These are phyloP conservation scores for Aphanomyces cochlioides DNA, from an alignment of 352 stramenopile species.

Conservation along the genomic window DNA sequence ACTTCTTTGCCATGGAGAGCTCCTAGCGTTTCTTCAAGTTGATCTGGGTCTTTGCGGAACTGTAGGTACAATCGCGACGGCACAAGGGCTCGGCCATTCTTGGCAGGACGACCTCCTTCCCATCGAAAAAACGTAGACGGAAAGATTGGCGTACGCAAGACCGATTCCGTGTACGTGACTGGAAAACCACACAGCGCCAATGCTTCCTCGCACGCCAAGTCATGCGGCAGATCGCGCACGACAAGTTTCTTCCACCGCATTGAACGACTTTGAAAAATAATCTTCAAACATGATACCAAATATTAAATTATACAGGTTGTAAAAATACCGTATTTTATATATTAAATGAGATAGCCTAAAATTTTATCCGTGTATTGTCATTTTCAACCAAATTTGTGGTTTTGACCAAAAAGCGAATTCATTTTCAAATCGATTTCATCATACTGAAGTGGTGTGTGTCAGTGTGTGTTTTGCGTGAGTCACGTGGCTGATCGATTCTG, in stretches of 20 bases:
- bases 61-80: constrained; percentile 19
- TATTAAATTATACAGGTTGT: neutral
- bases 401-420: no score
- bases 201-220: constrained; percentile 14
- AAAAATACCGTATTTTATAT: no score
- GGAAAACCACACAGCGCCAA: constrained; percentile 20
- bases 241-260: constrained; percentile 32
- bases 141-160: neutral
- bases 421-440: no score
- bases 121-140: constrained; percentile 21
- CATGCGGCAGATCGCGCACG: constrained; percentile 24
- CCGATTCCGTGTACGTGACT: constrained; percentile 2
- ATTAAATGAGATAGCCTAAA: no score
- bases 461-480: no score
- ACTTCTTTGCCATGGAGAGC: constrained; percentile 25
- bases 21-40: neutral
- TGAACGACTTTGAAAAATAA: neutral
- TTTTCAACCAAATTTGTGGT: no score
- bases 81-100: constrained; percentile 17
- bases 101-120: constrained; percentile 17
- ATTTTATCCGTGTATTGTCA: no score
- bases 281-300: neutral
- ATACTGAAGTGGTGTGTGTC: no score
- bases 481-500: no score
- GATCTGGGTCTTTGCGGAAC: constrained; percentile 28